Conservation (phyloP, 495 filamentous ascomycete species). For the Neurospora sp. region DNA sequence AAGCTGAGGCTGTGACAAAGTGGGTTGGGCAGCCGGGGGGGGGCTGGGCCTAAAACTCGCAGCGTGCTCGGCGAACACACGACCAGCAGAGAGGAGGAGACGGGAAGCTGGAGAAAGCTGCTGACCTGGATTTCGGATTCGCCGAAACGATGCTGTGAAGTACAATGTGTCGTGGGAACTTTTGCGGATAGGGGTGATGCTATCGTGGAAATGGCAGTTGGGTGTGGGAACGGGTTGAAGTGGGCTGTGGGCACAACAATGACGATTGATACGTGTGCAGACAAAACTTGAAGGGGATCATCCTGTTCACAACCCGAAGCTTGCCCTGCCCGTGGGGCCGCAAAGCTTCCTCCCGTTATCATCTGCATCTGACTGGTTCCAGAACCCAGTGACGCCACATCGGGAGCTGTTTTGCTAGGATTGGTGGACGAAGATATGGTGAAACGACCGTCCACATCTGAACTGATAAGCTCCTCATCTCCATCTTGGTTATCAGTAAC, state of each 20-base stretch:
- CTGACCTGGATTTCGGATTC: not conserved
- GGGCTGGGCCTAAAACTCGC: not conserved
- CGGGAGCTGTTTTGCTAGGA: not conserved
- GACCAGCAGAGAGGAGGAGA: not conserved
- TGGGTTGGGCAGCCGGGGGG: not conserved
- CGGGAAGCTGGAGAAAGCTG: not conserved
- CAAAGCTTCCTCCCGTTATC: not conserved
- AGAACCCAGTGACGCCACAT: not conserved
- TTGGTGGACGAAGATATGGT: not conserved
- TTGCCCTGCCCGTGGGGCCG: constrained; percentile 6
- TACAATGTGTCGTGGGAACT: not conserved
- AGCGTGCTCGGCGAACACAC: not conserved
- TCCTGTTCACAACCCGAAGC: constrained; percentile 15
- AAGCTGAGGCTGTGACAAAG: not conserved
- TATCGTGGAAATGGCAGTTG: not conserved
- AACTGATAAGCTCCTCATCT: not conserved
- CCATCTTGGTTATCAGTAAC: not conserved
- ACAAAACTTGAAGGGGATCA: constrained; percentile 5
- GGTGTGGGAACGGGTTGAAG: not conserved
- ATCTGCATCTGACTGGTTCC: not conserved
- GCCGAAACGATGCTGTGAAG: not conserved
- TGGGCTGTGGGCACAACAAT: constrained; percentile 8
- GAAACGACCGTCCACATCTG: no score
- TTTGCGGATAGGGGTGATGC: not conserved
- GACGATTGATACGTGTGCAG: constrained; percentile 28